Evolutionary conservation across 257 asterid species (phyloP).

Genomic region (Jasminum sambac): DNA sequence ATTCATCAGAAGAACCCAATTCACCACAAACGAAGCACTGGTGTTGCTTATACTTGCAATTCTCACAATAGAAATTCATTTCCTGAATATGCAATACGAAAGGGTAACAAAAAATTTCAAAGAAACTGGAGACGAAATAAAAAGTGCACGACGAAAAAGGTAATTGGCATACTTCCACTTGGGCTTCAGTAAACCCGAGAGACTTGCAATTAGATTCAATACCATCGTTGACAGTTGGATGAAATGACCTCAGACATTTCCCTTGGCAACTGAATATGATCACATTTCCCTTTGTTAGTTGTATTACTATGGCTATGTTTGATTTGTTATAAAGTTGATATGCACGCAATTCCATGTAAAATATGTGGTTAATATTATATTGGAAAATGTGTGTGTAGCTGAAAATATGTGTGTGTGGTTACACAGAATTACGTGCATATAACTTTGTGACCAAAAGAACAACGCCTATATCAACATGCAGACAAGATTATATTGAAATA

Average conservation of each 20-base stretch:
- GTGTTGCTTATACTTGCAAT: slow-evolving; percentile 69
- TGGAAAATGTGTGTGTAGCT: no score
- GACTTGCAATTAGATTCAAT: slow-evolving; percentile 56
- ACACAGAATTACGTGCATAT: no score
- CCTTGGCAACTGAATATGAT: slow-evolving; percentile 67
- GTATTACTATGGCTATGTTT: no score
- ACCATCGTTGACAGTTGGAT: slow-evolving; percentile 64
- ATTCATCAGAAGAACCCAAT: slow-evolving; percentile 85
- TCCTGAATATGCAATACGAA: slow-evolving; percentile 35
- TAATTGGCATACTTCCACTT: slow-evolving; percentile 47
- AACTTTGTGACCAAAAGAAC: no score
- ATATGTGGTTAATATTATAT: no score
- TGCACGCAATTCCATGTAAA: no score
- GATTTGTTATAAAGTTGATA: no score
- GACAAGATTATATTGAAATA: neutral
- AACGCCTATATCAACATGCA: no score
- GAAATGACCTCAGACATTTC: slow-evolving; percentile 89
- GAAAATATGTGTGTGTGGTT: no score
- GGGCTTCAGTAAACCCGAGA: slow-evolving; percentile 53
- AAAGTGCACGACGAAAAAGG: slow-evolving; percentile 3
- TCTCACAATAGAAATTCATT: slow-evolving; percentile 59
- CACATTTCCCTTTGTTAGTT: no score
- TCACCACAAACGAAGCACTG: slow-evolving; percentile 84
- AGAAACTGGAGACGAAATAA: neutral
- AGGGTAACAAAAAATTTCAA: neutral